Evolutionary conservation across 208 protist species (phyloP), one percentile per base, ranked within the genome.

Genomic region (Leishmania aethiopica): DNA sequence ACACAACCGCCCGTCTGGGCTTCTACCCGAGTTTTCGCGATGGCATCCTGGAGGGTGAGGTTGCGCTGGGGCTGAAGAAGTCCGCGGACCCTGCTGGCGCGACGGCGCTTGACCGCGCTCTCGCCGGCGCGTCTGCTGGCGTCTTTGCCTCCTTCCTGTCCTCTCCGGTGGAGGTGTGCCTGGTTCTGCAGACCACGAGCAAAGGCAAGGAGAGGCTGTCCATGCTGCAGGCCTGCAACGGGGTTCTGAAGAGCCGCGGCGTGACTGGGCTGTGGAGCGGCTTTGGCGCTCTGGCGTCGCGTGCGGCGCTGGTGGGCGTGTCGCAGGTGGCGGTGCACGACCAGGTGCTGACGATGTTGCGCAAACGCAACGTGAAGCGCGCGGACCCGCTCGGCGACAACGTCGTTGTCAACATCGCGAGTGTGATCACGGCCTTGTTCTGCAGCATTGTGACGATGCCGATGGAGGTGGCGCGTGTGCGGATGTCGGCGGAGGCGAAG

Each of bases 261-360:
- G 70, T 96, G 42, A 64, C 49, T 19, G 95, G 93, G 10, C 94
- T 96, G 84, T 98, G 96, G 96, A 88, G 93, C 51, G 96, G 96
- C 40, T 79, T 95, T 64, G 92, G 92, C 47, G 92, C 95, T 1
- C 91, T 97, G 40, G 85, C 82, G 60, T 93, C 93, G 32, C 94
- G 96, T 81, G 95, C 95, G 17, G 90, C 93, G 15, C 86, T 98
- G 35, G 96, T 98, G 1, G 96, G 95, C 47, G 87, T 96, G 10
- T 91, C 89, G 77, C 96, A 98, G 90, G 96, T 98, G 42, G 95
- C 92, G 45, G 95, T 97, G 75, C 96, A 98, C 83, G 96, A 98
- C 79, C 96, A 98, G 85, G 90, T 96, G 81, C 84, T 97, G 72
- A 95, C 92, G 22, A 90, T 82, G 73, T 87, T 96, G 70, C 92